Evolutionary conservation across 2,329 filamentous ascomycete genomes (phyloP), one percentile per base, ranked within the genome.

Genomic region (Aureobasidium uvarum): DNA sequence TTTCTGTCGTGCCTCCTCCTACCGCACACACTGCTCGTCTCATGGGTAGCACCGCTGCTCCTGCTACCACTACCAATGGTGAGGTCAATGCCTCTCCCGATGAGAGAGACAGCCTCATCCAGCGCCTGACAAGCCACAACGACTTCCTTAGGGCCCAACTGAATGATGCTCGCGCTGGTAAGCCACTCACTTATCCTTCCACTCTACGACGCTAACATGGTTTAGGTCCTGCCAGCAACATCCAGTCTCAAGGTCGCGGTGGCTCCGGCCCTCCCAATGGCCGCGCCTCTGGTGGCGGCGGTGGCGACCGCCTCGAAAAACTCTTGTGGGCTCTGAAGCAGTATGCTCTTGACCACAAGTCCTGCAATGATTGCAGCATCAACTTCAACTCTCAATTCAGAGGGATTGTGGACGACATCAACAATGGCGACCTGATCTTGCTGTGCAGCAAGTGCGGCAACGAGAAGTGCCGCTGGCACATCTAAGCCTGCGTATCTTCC

Each of bases 401-500:
- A 14, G 58, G 58, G 7, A 31, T 62, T 2, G 58, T 62, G 14
- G 58, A 62, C 20, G 5, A 62, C 33, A 25, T 36, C 20, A 1
- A 51, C 3, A 6, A 28, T 2, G 2, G 13, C 23, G 10, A 14
- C 18, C 5, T 62, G n/a, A 31, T 50, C 33, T 18, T 62, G n/a
- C 16, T 28, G 8, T 62, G 58, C 45, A 28, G 6, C 31, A 62
- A 62, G 45, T 62, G 58, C 45, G 33, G 33, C 10, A 20, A 39
- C 31, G 45, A 62, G 58, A 62, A 62, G 58, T 50, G 43, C 31
- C 56, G 43, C 28, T 60, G 56, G 56, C 31, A 4, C 33, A 25
- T n/a, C 28, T 54, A 13, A 54, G 20, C 33, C 5, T 33, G 4
- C 10, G 39, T 28, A 6, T 6, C 18, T 51, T 33, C 1, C 7